Evolutionary conservation across 164 flowering plant species (phyloP), one percentile per base, ranked within the genome.

Genomic region (Aristolochia fimbriata): DNA sequence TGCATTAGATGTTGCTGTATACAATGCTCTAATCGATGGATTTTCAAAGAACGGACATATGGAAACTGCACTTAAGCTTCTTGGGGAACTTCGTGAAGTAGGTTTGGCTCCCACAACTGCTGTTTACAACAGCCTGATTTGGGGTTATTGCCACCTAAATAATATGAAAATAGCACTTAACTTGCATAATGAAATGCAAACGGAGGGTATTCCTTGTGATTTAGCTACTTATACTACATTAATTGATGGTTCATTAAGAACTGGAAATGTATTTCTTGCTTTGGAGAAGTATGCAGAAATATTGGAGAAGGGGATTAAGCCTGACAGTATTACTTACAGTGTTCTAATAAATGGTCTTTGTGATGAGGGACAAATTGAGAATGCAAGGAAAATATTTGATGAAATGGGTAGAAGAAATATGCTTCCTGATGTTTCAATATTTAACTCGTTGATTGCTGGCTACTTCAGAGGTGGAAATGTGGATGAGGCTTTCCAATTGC

Each of bases 401-500:
- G 91, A 91, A 58, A 86, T 91, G 90, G 57, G 73, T 30, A 43
- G 55, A 23, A 81, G 72, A 69, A 62, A 68, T 27, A 23, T 68
- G 57, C 56, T 67, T 59, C 86, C 90, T 23, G 77, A 59, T 70
- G 79, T 75, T 62, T 75, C 76, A 43, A 78, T 86, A 31, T 88
- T 83, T 67, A 81, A 75, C 61, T 43, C 80, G 3, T 57, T 91
- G 60, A 83, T 88, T 66, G 85, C 81, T 63, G 85, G 84, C 24
- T 69, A 82, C 64, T 83, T 83, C 62, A 83, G 66, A 74, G 79
- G 75, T 53, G 90, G 96, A n/a, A 81, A 85, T 76, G 47, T 80
- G 62, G 71, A 73, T 20, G 90, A 88, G 76, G 90, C 91, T 60
- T 87, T 78, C 69, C 74, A 74, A 63, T 72, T 86, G 78, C 80